Evolutionary conservation across 2,329 filamentous ascomycete genomes (phyloP).

Genomic region (Paecilomyces sp.): DNA sequence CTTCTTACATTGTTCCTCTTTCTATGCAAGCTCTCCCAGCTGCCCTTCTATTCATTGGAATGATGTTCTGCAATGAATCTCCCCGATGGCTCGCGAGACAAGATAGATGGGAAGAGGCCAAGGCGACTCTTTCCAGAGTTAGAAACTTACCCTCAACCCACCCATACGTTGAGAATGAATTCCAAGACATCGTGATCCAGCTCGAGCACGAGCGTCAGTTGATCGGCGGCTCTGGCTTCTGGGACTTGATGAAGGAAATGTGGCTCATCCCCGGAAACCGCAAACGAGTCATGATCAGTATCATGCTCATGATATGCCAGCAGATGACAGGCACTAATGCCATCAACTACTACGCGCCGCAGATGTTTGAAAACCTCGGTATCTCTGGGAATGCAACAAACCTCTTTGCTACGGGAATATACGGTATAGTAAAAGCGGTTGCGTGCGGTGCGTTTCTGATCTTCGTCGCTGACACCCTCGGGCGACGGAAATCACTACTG

Average conservation of each 20-base stretch:
- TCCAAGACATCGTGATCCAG: slow-evolving; percentile 54
- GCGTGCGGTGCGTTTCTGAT: slow-evolving; percentile 59
- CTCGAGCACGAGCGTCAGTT: slow-evolving; percentile 57
- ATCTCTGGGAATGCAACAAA: slow-evolving; percentile 50
- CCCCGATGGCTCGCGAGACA: slow-evolving; percentile 62
- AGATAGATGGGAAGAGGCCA: slow-evolving; percentile 62
- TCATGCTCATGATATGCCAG: slow-evolving; percentile 48
- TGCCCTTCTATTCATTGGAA: slow-evolving; percentile 51
- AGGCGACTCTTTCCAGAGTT: slow-evolving; percentile 48
- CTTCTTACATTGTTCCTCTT: slow-evolving; percentile 56
- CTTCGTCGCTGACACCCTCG: slow-evolving; percentile 63
- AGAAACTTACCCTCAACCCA: slow-evolving; percentile 48
- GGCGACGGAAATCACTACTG: slow-evolving; percentile 55
- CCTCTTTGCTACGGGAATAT: slow-evolving; percentile 67
- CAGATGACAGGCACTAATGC: slow-evolving; percentile 51
- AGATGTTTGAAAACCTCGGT: slow-evolving; percentile 61
- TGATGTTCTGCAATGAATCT: slow-evolving; percentile 58
- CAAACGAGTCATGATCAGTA: slow-evolving; percentile 48
- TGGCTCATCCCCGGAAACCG: slow-evolving; percentile 49
- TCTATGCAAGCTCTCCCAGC: slow-evolving; percentile 60
- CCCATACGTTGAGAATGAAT: slow-evolving; percentile 52
- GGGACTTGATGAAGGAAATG: slow-evolving; percentile 59
- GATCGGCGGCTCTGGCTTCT: slow-evolving; percentile 43
- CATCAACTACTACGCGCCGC: slow-evolving; percentile 62
- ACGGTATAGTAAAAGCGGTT: slow-evolving; percentile 63